These are phyloP conservation scores for Gossypium gossypioides DNA, from an alignment of 441 rosid species.

Conservation along the genomic window DNA sequence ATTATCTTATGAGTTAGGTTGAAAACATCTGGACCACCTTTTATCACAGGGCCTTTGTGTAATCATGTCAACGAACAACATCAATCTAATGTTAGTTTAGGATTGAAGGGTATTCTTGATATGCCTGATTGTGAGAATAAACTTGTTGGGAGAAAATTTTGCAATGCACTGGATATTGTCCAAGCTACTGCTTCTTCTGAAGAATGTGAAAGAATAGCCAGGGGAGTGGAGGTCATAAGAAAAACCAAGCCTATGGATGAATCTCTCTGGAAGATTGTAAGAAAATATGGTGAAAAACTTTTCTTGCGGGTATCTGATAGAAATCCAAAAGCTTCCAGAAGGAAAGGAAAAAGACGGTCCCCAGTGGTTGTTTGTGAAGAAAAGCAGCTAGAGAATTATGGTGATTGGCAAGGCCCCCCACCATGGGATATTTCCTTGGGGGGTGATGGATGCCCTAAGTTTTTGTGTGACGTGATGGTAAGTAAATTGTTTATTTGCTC, in stretches of 20 bases:
- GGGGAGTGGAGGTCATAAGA: slow-evolving; percentile 23
- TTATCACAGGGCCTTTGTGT: slow-evolving; percentile 4
- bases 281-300: slow-evolving; percentile 58
- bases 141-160: slow-evolving; percentile 24
- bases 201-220: slow-evolving; percentile 30
- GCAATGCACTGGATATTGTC: slow-evolving; percentile 52
- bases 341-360: slow-evolving; percentile 43
- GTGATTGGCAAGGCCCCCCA: slow-evolving; percentile 67
- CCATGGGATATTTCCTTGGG: slow-evolving; percentile 74
- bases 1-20: slow-evolving; percentile 6
- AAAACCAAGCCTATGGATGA: slow-evolving; percentile 64
- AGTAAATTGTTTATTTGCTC: slow-evolving; percentile 1
- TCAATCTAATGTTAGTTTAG: slow-evolving; percentile 29
- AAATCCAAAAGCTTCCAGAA: slow-evolving; percentile 46
- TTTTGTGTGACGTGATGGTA: slow-evolving; percentile 93
- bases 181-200: slow-evolving; percentile 41
- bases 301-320: slow-evolving; percentile 58
- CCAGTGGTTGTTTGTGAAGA: slow-evolving; percentile 22
- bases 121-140: slow-evolving; percentile 26
- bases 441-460: slow-evolving; percentile 82
- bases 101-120: slow-evolving; percentile 52
- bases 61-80: slow-evolving; percentile 14
- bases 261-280: slow-evolving; percentile 46
- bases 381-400: slow-evolving; percentile 25
- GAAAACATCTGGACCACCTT: slow-evolving; percentile 4